A percentile compares a stretch with the other conserved stretches of the same genome.
Conservation (phyloP, 169 alveolate species). For the Cryptosporidium baileyi region DNA sequence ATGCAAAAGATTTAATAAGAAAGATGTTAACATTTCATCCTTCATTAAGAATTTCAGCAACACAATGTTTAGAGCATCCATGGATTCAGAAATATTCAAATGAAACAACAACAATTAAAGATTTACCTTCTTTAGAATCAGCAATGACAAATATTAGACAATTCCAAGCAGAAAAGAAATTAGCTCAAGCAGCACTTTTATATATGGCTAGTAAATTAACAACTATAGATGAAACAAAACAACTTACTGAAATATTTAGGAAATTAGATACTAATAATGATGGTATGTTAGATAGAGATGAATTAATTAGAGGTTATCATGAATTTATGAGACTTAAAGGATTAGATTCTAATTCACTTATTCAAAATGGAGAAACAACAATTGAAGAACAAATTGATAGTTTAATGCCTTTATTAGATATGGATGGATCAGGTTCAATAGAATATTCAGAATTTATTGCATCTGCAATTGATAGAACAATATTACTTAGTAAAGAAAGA, state of each 20-base stretch:
- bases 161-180: slow-evolving; percentile 87
- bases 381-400: slow-evolving; percentile 87
- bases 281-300: slow-evolving; percentile 85
- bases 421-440: slow-evolving; percentile 87
- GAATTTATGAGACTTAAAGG: slow-evolving; percentile 84
- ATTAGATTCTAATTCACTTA: slow-evolving; percentile 75
- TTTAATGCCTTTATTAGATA: slow-evolving; percentile 84
- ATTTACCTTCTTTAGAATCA: slow-evolving; percentile 69
- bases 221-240: slow-evolving; percentile 87
- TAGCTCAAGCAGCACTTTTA: slow-evolving; percentile 89
- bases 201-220: slow-evolving; percentile 90
- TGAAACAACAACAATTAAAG: slow-evolving; percentile 33
- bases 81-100: slow-evolving; percentile 84
- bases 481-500: slow-evolving; percentile 86
- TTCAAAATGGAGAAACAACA: slow-evolving; percentile 74
- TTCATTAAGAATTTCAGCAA: slow-evolving; percentile 85
- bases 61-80: slow-evolving; percentile 86
- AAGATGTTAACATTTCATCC: slow-evolving; percentile 86
- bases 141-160: slow-evolving; percentile 80
- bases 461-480: slow-evolving; percentile 90
- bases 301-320: slow-evolving; percentile 84
- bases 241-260: slow-evolving; percentile 87
- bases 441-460: slow-evolving; percentile 92
- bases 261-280: slow-evolving; percentile 90
- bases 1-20: slow-evolving; percentile 86